Conservation (phyloP, 352 stramenopile species). For the Lagenidium sp. region DNA sequence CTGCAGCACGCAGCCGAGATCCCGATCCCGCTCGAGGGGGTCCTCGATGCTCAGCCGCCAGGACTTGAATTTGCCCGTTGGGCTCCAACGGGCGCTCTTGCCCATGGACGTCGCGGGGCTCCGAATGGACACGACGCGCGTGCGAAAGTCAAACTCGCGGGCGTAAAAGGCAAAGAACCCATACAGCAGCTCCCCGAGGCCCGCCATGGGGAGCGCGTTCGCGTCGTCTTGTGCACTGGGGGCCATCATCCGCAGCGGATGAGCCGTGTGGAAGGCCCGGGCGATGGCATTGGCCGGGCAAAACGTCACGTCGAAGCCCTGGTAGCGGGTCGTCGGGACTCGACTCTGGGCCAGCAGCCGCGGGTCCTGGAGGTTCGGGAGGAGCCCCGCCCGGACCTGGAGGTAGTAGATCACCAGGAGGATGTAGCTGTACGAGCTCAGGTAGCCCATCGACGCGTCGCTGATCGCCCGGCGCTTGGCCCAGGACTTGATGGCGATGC, state of each 20-base stretch:
- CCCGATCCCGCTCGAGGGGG: constrained; percentile 63
- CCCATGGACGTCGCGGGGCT: constrained; percentile 24
- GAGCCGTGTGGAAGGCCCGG: constrained; percentile 24
- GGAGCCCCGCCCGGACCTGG: constrained; percentile 65
- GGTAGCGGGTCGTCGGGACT: constrained; percentile 24
- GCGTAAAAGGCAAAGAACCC: constrained; percentile 97
- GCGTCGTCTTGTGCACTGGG: no score
- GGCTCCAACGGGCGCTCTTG: constrained; percentile 40
- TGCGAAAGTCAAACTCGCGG: constrained; percentile 94
- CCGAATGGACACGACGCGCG: constrained; percentile 91
- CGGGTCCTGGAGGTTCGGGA: constrained; percentile 93
- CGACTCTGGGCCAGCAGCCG: constrained; percentile 35
- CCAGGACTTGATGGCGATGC: constrained; percentile 97
- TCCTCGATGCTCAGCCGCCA: constrained; percentile 87
- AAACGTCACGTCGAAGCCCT: constrained; percentile 69
- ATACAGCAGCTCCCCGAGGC: constrained; percentile 79
- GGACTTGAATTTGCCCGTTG: constrained; percentile 34
- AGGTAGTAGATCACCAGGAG: constrained; percentile 97
- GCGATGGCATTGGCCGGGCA: constrained; percentile 35
- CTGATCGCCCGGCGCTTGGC: constrained; percentile 96
- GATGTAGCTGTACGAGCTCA: constrained; percentile 98
- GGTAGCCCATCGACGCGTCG: constrained; percentile 91
- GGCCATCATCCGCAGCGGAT: no score
- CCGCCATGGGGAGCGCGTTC: not conserved
- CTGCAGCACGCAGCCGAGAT: constrained; percentile 74